Evolutionary conservation across 169 alveolate species (phyloP), one percentile per base, ranked within the genome.

Genomic region (Plasmodium sp.): DNA sequence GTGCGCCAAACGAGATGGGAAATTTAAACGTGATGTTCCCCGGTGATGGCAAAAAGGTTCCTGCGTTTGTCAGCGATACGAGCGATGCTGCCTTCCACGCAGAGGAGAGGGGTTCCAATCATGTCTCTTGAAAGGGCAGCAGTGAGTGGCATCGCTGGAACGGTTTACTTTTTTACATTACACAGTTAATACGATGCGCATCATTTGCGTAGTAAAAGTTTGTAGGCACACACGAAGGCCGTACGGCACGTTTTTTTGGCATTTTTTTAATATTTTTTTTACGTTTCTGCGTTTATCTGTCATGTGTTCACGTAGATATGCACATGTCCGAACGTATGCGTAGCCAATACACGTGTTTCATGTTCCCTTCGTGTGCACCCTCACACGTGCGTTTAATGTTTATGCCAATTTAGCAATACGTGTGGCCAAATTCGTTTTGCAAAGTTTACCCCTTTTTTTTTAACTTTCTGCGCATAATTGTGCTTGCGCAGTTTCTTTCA

Each of bases 1-100:
- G 84, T 71, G 36, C 43, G 71, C 14, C 22, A 14, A 81, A 58
- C 48, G 71, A 62, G 10, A 81, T 81, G 51, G 81, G 36, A 43
- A 67, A 81, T 48, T 18, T 75, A 75, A 62, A 81, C 34, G 39
- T 77, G 27, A 62, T 91, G 31, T 41, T 48, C 33, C 71, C 33
- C 54, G 54, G 34, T 80, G 94, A 88, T 39, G 82, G 31, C n/a
- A 74, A 39, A 33, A 88, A 88, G 6, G 73, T 22, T 48, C 39
- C 45, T n/a, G 36, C 33, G 0, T 18, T 45, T 79, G 9, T 67
- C 43, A 67, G 12, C 39, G 77, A 67, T 39, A 67, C 39, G 77
- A 67, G 3, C 27, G 77, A 67, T 67, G 36, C 77, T 67, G 16
- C 77, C 7, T 67, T 27, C 39, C 43, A 67, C n/a, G n/a, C n/a